phyloP scores from a whole-genome alignment of 257 asterid genomes.

The Leptodermis oblonga region DNA sequence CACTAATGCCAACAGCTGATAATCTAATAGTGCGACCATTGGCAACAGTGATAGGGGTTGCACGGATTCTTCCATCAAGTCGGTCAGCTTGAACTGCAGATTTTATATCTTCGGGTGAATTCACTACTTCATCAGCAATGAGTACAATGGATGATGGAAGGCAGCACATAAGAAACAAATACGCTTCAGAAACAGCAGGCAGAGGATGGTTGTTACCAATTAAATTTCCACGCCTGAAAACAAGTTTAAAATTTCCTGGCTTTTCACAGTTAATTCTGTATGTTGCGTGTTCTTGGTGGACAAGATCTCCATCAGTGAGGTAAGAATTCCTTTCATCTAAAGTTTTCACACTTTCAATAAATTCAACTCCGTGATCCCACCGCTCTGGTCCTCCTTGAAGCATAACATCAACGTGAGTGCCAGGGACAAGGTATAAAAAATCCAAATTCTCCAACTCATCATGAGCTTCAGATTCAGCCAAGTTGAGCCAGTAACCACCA shows the following conservation, averaged over 20 bases:
- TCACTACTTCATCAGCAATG: conserved; percentile 67
- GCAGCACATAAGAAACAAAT: conserved; percentile 51
- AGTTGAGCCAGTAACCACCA: conserved; percentile 85
- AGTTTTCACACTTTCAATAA: conserved; percentile 50
- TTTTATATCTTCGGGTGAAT: conserved; percentile 44
- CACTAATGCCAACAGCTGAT: conserved; percentile 74
- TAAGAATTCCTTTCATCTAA: conserved; percentile 28
- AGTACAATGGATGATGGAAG: conserved; percentile 68
- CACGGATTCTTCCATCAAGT: conserved; percentile 51
- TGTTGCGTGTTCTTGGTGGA: conserved; percentile 36
- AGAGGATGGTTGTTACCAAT: conserved; percentile 64
- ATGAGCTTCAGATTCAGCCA: conserved; percentile 41
- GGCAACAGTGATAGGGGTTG: conserved; percentile 66
- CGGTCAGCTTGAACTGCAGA: conserved; percentile 73
- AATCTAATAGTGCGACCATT: conserved; percentile 78
- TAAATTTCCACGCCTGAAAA: conserved; percentile 79
- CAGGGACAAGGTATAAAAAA: conserved; percentile 62
- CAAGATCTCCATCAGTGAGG: conserved; percentile 29
- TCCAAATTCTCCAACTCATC: conserved; percentile 50
- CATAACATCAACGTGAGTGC: conserved; percentile 64
- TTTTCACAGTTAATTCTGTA: conserved; percentile 68
- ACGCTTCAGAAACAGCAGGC: conserved; percentile 77
- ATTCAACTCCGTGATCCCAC: conserved; percentile 74
- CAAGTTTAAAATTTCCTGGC: conserved; percentile 57
- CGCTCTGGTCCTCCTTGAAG: conserved; percentile 80